These are phyloP conservation scores for Pyricularia sp. DNA, from an alignment of 2,329 filamentous ascomycete species.

Conservation along the genomic window DNA sequence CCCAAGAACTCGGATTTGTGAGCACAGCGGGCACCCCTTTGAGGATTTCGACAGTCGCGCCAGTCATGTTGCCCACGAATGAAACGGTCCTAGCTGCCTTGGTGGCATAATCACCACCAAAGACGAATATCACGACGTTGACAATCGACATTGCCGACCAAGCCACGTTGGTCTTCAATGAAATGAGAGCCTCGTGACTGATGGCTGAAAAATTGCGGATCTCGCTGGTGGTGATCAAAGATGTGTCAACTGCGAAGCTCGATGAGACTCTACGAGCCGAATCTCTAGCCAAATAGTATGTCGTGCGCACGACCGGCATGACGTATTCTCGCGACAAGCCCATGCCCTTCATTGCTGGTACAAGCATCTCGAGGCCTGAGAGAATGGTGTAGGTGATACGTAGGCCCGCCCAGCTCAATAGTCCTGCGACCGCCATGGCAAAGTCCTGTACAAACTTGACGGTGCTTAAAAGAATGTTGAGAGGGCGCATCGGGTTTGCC, in stretches of 20 bases:
- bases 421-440: conserved; percentile 50
- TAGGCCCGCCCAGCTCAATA: conserved; percentile 26
- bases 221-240: conserved; percentile 41
- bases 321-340: conserved; percentile 6
- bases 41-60: conserved; percentile 14
- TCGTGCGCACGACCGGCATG: conserved; percentile 12
- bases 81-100: conserved; percentile 15
- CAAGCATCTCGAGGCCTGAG: conserved; percentile 21
- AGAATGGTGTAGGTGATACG: conserved; percentile 10
- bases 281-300: conserved; percentile 27
- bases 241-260: conserved; percentile 36
- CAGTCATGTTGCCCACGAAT: conserved; percentile 10
- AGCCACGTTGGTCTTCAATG: conserved; percentile 38
- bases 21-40: conserved; percentile 21
- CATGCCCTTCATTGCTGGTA: conserved; percentile 21
- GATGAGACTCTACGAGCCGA: conserved; percentile 35
- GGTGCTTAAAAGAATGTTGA: conserved; percentile 57
- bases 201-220: conserved; percentile 65
- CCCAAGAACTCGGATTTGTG: conserved; percentile 40
- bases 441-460: conserved; percentile 73
- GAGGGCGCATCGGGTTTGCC: conserved; percentile 65
- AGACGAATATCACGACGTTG: conserved; percentile 21
- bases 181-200: conserved; percentile 56
- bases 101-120: conserved; percentile 26
- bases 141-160: neutral